Base-by-base conservation (phyloP, 352 stramenopile genomes). In the Pythium scleroteichum region DNA sequence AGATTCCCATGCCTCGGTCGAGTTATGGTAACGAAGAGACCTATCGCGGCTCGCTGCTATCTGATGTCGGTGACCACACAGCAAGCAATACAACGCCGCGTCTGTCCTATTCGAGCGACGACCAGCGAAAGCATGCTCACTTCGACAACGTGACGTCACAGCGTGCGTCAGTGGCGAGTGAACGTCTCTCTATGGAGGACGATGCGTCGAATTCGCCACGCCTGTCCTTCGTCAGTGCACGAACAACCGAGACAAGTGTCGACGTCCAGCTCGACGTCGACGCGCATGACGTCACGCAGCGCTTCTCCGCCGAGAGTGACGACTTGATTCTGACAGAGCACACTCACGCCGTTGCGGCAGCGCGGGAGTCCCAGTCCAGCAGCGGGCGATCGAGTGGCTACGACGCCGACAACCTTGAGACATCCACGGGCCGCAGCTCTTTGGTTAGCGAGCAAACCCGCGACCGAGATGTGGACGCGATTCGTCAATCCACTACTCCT, bases 361-460 rank as follows among this genome's bases (percentile, higher is more conserved):
- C 12, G 4, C 23, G 23, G 16, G 9, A 52, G 14, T 52, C 46
- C 3, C 48, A 33, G 29, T 58, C 52, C 24, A 61, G 53, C 26
- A 41, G 19, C 35, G 52, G 40, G 4, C 17, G 52, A 41, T 51
- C 40, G 14, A 59, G 52, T 13, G 52, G 40, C 8, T 59, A 59
- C 19, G 59, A 66, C 13, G 59, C 27, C 20, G 49, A 50, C 45
- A 63, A 63, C 16, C 27, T 48, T 24, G 45, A 53, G 42, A 61
- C 39, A 4, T 59, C 52, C 22, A 59, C 40, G 16, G 50, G 38
- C 2, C 52, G 52, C 9, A 59, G 52, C 19, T 59, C 40, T 5
- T 50, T 50, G 17, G 26, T 45, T 26, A 53, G 51, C 32, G 58
- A 66, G 16, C 32, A 59, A 24, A 20, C 56, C 24, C 52, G 40